A percentile compares a stretch with the other conserved stretches of the same genome.
Evolutionary conservation across 306 rosid genomes (phyloP).

Genomic region (Casuarina equisetifolia): DNA sequence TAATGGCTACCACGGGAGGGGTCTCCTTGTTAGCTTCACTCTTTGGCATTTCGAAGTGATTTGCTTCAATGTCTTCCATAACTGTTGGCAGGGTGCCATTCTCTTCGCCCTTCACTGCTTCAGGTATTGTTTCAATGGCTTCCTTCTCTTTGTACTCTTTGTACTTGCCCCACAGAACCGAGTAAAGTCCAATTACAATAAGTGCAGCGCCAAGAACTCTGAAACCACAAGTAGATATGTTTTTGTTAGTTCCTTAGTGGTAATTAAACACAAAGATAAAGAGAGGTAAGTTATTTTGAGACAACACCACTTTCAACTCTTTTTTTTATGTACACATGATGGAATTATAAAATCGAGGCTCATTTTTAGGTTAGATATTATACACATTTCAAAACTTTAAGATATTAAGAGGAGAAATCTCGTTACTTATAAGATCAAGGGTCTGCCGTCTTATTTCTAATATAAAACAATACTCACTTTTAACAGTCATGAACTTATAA

Average conservation of each 20-base stretch:
- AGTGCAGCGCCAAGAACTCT: slow-evolving; percentile 69
- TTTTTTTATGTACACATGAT: too few species aligned
- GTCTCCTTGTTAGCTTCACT: slow-evolving; percentile 27
- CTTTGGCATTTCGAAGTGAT: slow-evolving; percentile 49
- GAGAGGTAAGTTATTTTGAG: too few species aligned
- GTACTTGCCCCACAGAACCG: slow-evolving; percentile 87
- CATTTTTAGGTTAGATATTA: too few species aligned
- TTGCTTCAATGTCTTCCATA: slow-evolving; percentile 39
- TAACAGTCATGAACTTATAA: too few species aligned
- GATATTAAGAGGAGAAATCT: too few species aligned
- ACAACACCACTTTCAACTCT: too few species aligned
- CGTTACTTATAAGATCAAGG: too few species aligned
- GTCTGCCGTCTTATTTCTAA: too few species aligned
- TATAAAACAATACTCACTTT: too few species aligned
- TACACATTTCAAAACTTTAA: too few species aligned
- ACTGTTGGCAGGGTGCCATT: slow-evolving; percentile 36
- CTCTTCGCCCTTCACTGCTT: slow-evolving; percentile 31
- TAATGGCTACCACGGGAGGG: slow-evolving; percentile 18
- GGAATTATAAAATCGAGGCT: too few species aligned
- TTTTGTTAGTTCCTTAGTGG: background rate
- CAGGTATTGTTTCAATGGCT: slow-evolving; percentile 29
- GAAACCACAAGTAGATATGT: slow-evolving; percentile 2
- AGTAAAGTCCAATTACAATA: slow-evolving; percentile 79
- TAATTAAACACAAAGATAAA: background rate
- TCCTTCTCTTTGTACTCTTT: slow-evolving; percentile 66